Percentiles rank a stretch among this genome's conserved stretches.
Evolutionary conservation across 352 stramenopile species (phyloP).

Genomic region (Thalassiosira sp.): DNA sequence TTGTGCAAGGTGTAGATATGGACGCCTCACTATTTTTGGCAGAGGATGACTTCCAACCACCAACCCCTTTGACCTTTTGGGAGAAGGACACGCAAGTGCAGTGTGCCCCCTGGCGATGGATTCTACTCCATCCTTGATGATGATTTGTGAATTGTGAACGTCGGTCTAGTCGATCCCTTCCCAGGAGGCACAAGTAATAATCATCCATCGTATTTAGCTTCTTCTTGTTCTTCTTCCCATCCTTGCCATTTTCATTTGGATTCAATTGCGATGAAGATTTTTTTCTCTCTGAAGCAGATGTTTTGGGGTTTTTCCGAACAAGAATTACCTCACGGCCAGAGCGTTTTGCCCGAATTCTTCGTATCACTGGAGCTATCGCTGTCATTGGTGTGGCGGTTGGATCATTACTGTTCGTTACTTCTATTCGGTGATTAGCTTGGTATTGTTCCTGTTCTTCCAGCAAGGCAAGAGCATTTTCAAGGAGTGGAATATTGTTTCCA

Average conservation of each 20-base stretch:
- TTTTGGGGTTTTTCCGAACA: constrained; percentile 27
- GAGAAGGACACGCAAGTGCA: constrained; percentile 47
- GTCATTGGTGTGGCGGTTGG: neutral
- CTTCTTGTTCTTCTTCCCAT: neutral
- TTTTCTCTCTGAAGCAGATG: neutral
- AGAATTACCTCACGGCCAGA: constrained; percentile 33
- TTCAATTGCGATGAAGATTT: neutral
- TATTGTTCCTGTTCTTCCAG: constrained; percentile 43
- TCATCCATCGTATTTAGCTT: constrained; percentile 6
- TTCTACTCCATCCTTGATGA: constrained; percentile 9
- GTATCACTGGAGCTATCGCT: constrained; percentile 15
- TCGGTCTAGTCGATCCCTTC: constrained; percentile 12
- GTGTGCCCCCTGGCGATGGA: constrained; percentile 20
- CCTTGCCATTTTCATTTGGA: neutral
- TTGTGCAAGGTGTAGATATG: neutral
- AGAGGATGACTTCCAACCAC: neutral
- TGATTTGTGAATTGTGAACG: neutral
- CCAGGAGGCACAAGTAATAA: constrained; percentile 49
- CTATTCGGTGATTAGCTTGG: constrained; percentile 1
- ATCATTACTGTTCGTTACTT: neutral
- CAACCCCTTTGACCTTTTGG: constrained; percentile 35
- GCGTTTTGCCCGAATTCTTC: constrained; percentile 28
- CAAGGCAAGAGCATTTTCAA: constrained; percentile 41
- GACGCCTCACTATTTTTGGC: neutral
- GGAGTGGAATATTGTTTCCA: constrained; percentile 16